Evolutionary conservation across 805 yeast genomes (phyloP).

Genomic region (Saturnispora galanensis): DNA sequence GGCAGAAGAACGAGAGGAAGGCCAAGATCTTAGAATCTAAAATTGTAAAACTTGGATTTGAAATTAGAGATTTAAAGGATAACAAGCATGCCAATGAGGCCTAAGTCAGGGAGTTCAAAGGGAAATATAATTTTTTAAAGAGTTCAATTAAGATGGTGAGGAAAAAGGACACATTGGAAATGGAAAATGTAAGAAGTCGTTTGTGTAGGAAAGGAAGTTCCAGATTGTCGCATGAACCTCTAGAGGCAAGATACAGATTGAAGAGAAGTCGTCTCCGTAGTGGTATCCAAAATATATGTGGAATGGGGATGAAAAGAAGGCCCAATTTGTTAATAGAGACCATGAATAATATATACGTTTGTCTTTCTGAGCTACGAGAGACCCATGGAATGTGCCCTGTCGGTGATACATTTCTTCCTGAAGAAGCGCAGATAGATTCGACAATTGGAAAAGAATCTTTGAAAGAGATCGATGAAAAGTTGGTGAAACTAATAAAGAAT

Average conservation of each 20-base stretch:
- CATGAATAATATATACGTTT: too few species aligned
- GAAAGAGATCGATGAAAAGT: constrained; percentile 12
- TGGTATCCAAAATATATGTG: too few species aligned
- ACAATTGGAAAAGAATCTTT: constrained; percentile 14
- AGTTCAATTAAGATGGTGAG: not conserved
- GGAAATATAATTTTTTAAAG: constrained; percentile 9
- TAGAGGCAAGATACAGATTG: too few species aligned
- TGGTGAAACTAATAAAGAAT: constrained; percentile 14
- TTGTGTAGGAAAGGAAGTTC: too few species aligned
- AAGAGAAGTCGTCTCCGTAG: too few species aligned
- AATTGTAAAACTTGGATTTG: constrained; percentile 12
- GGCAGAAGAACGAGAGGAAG: too few species aligned
- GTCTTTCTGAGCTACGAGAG: too few species aligned
- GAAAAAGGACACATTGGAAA: constrained; percentile 8
- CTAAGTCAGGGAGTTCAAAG: constrained; percentile 18
- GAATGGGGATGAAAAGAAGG: too few species aligned
- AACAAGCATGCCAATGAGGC: constrained; percentile 11
- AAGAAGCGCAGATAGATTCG: constrained; percentile 8
- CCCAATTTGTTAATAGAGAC: too few species aligned
- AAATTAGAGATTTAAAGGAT: constrained; percentile 9
- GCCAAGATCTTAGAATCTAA: constrained; percentile 13
- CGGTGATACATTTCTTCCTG: constrained; percentile 11
- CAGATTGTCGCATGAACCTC: too few species aligned
- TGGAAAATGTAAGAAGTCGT: too few species aligned
- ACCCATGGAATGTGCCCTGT: constrained; percentile 4